Base-by-base conservation (phyloP, 805 yeast species). In the Alloascoidea hylecoeti region DNA sequence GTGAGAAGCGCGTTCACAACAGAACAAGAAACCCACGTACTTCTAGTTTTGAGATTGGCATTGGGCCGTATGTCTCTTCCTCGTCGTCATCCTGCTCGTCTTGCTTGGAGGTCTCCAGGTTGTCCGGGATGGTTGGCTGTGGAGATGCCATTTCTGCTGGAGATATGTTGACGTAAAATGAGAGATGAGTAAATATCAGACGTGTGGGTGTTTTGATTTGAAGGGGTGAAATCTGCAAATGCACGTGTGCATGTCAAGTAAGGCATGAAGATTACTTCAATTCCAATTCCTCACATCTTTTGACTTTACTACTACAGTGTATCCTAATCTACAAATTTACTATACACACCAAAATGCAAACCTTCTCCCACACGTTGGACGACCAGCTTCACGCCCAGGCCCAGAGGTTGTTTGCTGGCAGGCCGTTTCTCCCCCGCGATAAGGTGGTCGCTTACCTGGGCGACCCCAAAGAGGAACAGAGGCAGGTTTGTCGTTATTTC, bases 41-140 rank as follows among this genome's bases (percentile, higher is more conserved):
- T 38, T 66, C 70, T 37, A 75, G 57, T 39, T 65, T 71, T 15
- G 62, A 55, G 35, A 74, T 59, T 3, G 72, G 72, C 41, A 73
- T 60, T 2, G 80, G 80, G 0, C 80, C 79, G 35, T 66, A 63
- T 6, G 66, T 61, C 13, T 62, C 71, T 2, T 69, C 80, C 5
- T 72, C 80, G 3, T 67, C 75, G 4, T 62, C 70, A 2, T 57
- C 66, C 16, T 44, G 48, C 2, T 17, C 46, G n/a, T n/a, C n/a
- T n/a, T n/a, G n/a, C n/a, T n/a, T n/a, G n/a, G n/a, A n/a, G n/a
- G n/a, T n/a, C n/a, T n/a, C n/a, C n/a, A n/a, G n/a, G n/a, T n/a
- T n/a, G n/a, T n/a, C n/a, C n/a, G n/a, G n/a, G n/a, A n/a, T n/a
- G n/a, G n/a, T n/a, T n/a, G n/a, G n/a, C n/a, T n/a, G n/a, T n/a